These are phyloP conservation scores for Schizosaccharomyces osmophilus DNA, from an alignment of 805 yeast genomes.

Conservation along the genomic window DNA sequence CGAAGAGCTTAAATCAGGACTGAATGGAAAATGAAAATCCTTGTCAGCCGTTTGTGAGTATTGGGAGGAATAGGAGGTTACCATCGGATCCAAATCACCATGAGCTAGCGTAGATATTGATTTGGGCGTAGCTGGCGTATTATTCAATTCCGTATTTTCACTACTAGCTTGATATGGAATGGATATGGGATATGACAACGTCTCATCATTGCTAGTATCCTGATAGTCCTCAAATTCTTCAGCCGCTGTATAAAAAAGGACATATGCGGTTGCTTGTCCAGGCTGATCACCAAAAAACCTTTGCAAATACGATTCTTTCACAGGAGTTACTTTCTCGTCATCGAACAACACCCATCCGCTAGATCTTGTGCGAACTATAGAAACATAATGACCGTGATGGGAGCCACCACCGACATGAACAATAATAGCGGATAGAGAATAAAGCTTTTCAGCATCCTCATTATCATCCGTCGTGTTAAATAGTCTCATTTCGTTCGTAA, in stretches of 20 bases:
- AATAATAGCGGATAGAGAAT: constrained; percentile 65
- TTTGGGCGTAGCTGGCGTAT: not conserved
- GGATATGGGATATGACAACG: not conserved
- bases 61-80: not conserved
- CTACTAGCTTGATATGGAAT: not conserved
- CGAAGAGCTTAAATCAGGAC: not conserved
- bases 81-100: not conserved
- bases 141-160: not conserved
- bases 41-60: not conserved
- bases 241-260: constrained; percentile 54
- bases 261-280: constrained; percentile 77
- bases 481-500: constrained; percentile 48
- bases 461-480: constrained; percentile 36
- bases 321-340: constrained; percentile 80
- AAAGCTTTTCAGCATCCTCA: constrained; percentile 29
- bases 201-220: not conserved
- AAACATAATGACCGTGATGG: constrained; percentile 87
- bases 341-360: constrained; percentile 84
- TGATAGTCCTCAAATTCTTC: constrained; percentile 12
- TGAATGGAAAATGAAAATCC: not conserved
- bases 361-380: constrained; percentile 51
- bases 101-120: not conserved
- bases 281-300: constrained; percentile 73
- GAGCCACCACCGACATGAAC: constrained; percentile 96
- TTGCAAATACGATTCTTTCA: constrained; percentile 59